Conservation (phyloP, 129 eudicot species). For the Tagetes patula region DNA sequence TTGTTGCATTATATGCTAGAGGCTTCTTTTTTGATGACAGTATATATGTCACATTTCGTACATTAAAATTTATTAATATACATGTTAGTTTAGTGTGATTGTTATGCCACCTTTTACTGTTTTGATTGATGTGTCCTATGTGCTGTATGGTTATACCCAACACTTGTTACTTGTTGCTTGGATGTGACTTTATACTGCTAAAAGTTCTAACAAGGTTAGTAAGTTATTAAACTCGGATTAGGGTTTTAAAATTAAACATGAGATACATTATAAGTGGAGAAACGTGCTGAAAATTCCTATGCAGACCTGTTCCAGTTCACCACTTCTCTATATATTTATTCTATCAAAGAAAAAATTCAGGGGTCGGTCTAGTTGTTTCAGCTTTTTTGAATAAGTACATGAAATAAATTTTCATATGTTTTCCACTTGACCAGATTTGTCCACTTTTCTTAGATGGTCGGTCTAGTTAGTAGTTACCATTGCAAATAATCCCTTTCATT, state of each 20-base stretch:
- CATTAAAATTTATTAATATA: background rate
- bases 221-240: too few species aligned
- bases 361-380: background rate
- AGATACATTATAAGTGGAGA: too few species aligned
- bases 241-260: too few species aligned
- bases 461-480: background rate
- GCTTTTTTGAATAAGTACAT: background rate
- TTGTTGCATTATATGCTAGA: slow-evolving; percentile 18
- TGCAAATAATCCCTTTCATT: background rate
- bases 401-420: background rate
- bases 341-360: too few species aligned
- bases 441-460: background rate
- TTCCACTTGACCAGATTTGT: background rate
- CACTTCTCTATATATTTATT: too few species aligned
- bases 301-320: too few species aligned
- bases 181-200: background rate
- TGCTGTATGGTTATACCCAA: slow-evolving; percentile 5
- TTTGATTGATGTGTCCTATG: background rate
- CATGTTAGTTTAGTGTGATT: background rate
- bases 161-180: slow-evolving; percentile 4
- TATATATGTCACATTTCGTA: background rate
- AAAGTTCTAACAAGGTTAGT: background rate
- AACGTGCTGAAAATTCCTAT: too few species aligned
- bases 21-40: background rate
- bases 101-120: background rate